phyloP scores from a whole-genome alignment of 441 rosid species.

The Croton setiger region DNA sequence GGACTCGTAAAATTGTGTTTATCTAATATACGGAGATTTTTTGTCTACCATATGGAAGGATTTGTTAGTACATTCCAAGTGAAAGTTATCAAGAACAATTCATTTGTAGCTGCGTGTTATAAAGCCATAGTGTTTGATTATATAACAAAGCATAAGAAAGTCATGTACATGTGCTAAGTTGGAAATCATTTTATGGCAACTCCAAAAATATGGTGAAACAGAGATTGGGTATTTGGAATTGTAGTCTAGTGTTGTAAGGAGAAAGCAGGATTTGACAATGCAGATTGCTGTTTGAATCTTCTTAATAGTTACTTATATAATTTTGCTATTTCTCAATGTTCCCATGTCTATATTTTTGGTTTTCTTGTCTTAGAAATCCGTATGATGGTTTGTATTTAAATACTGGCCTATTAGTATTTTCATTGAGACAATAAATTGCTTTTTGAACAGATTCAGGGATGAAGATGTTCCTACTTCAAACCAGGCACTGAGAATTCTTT shows the following conservation, averaged over 20 bases:
- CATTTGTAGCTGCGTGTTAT: background rate
- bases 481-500: conserved; percentile 81
- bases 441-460: conserved; percentile 52
- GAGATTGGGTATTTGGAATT: too few relatives aligned
- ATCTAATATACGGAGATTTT: background rate
- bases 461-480: conserved; percentile 55
- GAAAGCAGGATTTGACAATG: background rate
- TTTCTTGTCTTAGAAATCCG: background rate
- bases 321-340: background rate
- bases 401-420: background rate
- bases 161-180: background rate
- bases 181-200: background rate
- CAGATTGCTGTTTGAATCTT: background rate
- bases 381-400: background rate
- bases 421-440: conserved; percentile 1
- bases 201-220: background rate
- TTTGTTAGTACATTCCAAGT: background rate
- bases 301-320: background rate
- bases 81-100: background rate
- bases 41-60: background rate
- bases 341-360: background rate
- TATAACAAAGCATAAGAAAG: background rate
- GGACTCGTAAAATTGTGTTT: background rate
- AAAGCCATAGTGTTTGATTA: background rate
- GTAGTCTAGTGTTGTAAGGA: too few relatives aligned